Percentiles rank a stretch among this genome's conserved stretches.
Conservation (phyloP, 2,329 filamentous ascomycete genomes). For the Dactylonectria macrodidyma region DNA sequence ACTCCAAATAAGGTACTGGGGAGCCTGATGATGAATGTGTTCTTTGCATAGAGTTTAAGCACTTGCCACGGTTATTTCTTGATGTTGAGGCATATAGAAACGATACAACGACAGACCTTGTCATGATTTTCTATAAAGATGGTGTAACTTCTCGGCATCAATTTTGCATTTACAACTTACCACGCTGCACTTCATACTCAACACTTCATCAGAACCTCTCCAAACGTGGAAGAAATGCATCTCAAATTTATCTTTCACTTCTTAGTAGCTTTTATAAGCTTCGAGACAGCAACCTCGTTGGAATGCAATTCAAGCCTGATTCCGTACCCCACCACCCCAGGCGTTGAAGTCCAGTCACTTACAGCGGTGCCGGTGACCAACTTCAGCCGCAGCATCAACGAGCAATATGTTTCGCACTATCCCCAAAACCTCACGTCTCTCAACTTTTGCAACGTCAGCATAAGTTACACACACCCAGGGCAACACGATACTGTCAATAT, state of each 20-base stretch:
- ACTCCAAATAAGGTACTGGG: not conserved
- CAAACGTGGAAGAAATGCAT: conserved; percentile 3
- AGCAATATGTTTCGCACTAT: conserved; percentile 6
- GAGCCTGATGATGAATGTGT: not conserved
- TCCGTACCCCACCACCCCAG: not conserved
- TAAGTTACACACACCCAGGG: not conserved
- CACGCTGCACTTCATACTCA: not conserved
- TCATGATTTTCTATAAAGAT: not conserved
- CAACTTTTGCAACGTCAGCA: conserved; percentile 5
- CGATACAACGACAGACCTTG: not conserved
- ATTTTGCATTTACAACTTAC: not conserved
- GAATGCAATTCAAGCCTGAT: conserved; percentile 1
- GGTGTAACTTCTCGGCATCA: not conserved
- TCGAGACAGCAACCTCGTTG: not conserved
- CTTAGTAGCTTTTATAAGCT: not conserved
- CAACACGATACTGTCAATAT: not conserved
- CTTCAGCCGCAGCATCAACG: conserved; percentile 1
- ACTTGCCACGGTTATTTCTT: not conserved
- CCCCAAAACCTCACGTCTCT: conserved; percentile 5
- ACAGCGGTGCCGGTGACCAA: conserved; percentile 3
- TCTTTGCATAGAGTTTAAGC: not conserved
- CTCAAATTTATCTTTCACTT: not conserved
- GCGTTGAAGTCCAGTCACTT: conserved; percentile 1
- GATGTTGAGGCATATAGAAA: not conserved
- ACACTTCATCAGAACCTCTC: conserved; percentile 1